A percentile compares a stretch with the other conserved stretches of the same genome.
Evolutionary conservation across 2,329 filamentous ascomycete species (phyloP).

Genomic region (Leptodontidium sp.): DNA sequence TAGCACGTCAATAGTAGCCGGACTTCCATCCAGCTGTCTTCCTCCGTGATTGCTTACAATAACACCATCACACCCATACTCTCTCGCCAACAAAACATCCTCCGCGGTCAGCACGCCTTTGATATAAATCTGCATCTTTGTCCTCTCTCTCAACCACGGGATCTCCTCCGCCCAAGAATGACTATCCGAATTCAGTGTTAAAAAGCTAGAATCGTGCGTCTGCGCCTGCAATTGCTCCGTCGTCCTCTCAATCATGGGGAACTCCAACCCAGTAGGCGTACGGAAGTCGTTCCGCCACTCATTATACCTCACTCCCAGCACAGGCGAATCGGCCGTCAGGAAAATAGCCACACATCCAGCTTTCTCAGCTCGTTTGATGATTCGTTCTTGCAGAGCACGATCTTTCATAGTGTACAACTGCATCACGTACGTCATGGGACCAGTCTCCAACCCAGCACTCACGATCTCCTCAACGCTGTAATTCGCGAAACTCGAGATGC

Average conservation of each 20-base stretch:
- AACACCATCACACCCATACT: conserved; percentile 64
- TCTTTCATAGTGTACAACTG: conserved; percentile 62
- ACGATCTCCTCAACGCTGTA: conserved; percentile 53
- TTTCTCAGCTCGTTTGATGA: conserved; percentile 36
- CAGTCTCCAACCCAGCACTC: conserved; percentile 48
- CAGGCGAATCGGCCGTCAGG: conserved; percentile 40
- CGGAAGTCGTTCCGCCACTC: conserved; percentile 51
- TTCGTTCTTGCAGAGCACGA: conserved; percentile 46
- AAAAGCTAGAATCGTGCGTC: conserved; percentile 41
- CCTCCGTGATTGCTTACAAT: conserved; percentile 66
- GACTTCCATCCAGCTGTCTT: conserved; percentile 64
- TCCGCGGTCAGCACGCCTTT: conserved; percentile 61
- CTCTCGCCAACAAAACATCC: conserved; percentile 67
- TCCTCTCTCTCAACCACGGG: conserved; percentile 58
- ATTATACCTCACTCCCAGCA: conserved; percentile 33
- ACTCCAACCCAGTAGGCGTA: conserved; percentile 49
- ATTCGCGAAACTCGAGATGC: conserved; percentile 56
- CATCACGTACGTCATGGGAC: conserved; percentile 55
- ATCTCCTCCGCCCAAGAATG: conserved; percentile 59
- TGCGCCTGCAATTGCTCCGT: conserved; percentile 28
- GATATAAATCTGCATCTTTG: conserved; percentile 58
- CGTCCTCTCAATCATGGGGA: conserved; percentile 36
- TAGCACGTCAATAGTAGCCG: conserved; percentile 42
- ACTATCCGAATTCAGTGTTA: conserved; percentile 41
- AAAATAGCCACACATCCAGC: conserved; percentile 41